Evolutionary conservation across 768 basidiomycete species (phyloP), one percentile per base, ranked within the genome.

Genomic region (Podaxis pistillaris): DNA sequence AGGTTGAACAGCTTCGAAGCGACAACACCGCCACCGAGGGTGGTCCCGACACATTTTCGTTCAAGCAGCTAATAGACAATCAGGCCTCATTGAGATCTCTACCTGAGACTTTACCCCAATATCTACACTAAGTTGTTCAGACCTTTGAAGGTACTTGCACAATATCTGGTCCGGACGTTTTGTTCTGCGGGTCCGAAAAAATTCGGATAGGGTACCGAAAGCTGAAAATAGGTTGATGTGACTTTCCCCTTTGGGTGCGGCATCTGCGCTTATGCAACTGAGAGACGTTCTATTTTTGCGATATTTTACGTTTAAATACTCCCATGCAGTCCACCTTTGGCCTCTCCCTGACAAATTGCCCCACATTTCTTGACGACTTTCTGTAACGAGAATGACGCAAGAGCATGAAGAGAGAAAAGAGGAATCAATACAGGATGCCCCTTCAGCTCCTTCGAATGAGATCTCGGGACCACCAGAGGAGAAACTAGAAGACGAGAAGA

Each of bases 1-100:
- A 90, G 88, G 77, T 90, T 46, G 78, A 82, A 62, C 90, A 90
- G 70, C 75, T 91, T 24, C 81, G 82, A 62, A 70, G 68, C 15
- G 86, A 91, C 68, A 90, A 90, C 60, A 66, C 86, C 47, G 79
- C 83, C 28, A 76, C 65, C 28, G 67, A 73, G 8, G 66, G 67
- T 26, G 68, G 71, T n/a, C 56, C 69, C 8, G 68, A 74, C 57
- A 60, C 73, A 40, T 37, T 77, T 37, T 71, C 76, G 1, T 75
- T 85, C 60, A 66, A 76, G 57, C 69, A 75, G 26, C 63, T 83
- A 3, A 63, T 86, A 24, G 74, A 71, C 1, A 68, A 68, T 36
- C 63, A 68, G 13, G 72, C 46, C 13, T 33, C 77, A 2, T 69
- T 89, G 59, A 82, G 72, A 24, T 81, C 80, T 56, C 78, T 86